A percentile compares a stretch with the other conserved stretches of the same genome.
These are phyloP conservation scores for Cucurbita moschata DNA, from an alignment of 306 rosid species.

Conservation along the genomic window DNA sequence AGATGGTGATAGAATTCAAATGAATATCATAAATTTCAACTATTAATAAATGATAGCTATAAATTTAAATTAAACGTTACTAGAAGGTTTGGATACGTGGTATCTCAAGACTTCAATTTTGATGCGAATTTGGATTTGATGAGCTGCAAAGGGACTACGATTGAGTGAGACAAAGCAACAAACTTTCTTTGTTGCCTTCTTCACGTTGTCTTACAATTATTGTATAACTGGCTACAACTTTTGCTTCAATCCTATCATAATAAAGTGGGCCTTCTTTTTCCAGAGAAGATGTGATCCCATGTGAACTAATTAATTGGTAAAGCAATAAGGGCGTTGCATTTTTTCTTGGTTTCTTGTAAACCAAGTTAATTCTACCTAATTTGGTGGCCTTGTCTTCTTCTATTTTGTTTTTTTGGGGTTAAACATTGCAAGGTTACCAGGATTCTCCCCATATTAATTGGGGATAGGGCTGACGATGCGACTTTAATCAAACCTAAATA, in stretches of 20 bases:
- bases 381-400: background rate
- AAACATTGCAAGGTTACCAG: background rate
- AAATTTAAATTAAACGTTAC: background rate
- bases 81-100: background rate
- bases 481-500: too few relatives aligned
- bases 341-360: background rate
- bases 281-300: background rate
- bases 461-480: too few relatives aligned
- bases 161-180: background rate
- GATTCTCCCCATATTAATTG: background rate
- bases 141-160: background rate
- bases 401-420: background rate
- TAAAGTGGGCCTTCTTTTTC: background rate
- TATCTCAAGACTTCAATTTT: background rate
- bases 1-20: background rate
- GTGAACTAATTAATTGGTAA: background rate
- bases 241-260: background rate
- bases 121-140: background rate
- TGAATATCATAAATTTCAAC: background rate
- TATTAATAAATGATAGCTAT: background rate
- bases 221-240: background rate
- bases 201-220: background rate
- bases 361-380: background rate
- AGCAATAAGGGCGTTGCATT: background rate
- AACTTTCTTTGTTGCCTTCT: background rate